A percentile compares a stretch with the other conserved stretches of the same genome.
phyloP scores from a whole-genome alignment of 2,329 filamentous ascomycete genomes.

The Thielaviopsis populi region DNA sequence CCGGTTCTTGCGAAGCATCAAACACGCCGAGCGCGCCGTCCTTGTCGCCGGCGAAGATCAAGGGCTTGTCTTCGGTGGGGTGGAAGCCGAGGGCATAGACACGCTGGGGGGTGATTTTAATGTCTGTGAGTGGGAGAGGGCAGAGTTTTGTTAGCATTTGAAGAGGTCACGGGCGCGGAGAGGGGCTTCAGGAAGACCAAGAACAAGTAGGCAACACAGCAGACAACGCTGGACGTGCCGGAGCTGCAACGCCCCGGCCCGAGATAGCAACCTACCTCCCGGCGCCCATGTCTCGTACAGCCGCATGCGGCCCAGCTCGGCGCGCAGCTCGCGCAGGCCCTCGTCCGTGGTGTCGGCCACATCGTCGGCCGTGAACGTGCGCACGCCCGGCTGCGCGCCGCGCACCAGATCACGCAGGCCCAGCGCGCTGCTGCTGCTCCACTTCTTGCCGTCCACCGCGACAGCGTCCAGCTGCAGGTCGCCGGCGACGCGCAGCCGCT shows the following conservation, averaged over 20 bases:
- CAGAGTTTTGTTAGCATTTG: not conserved
- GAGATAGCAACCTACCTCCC: constrained; percentile 40
- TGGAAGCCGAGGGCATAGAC: constrained; percentile 83
- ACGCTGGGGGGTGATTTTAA: constrained; percentile 80
- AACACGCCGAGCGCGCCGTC: constrained; percentile 81
- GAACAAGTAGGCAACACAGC: not conserved
- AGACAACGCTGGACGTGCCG: too few species aligned
- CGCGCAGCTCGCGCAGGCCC: constrained; percentile 54
- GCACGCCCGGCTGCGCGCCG: constrained; percentile 62
- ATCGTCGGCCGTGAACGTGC: constrained; percentile 78
- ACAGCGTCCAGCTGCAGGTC: constrained; percentile 62
- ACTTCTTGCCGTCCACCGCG: constrained; percentile 64
- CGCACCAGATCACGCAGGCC: constrained; percentile 44
- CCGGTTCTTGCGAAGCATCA: constrained; percentile 59
- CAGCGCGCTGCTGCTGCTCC: constrained; percentile 47
- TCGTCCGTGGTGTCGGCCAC: constrained; percentile 65
- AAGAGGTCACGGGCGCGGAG: not conserved
- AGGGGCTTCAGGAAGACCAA: not conserved
- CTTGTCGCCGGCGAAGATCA: constrained; percentile 91
- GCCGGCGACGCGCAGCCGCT: constrained; percentile 38
- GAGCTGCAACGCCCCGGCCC: too few species aligned
- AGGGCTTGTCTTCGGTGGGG: constrained; percentile 67
- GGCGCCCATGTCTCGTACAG: constrained; percentile 76
- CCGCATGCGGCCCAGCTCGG: constrained; percentile 61
- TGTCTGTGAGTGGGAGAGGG: constrained; percentile 37